A percentile compares a stretch with the other conserved stretches of the same genome.
phyloP scores from a whole-genome alignment of 2,329 filamentous ascomycete species.

The Talaromyces sp. region DNA sequence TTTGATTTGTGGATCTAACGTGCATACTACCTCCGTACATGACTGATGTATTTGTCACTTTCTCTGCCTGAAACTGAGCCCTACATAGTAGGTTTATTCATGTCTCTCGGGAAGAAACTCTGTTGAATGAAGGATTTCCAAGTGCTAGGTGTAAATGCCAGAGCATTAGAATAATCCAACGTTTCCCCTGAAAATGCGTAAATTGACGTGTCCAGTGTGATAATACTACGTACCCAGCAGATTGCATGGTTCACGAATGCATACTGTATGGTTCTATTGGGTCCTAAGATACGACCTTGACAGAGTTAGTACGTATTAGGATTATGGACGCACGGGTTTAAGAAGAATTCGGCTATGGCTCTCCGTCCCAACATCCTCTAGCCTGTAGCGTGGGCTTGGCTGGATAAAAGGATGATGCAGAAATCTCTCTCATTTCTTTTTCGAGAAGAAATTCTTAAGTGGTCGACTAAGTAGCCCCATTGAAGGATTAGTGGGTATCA shows the following conservation, averaged over 20 bases:
- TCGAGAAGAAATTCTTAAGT: neutral
- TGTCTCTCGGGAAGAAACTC: neutral
- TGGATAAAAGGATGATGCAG: neutral
- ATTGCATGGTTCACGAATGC: neutral
- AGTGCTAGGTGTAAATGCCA: neutral
- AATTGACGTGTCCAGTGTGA: neutral
- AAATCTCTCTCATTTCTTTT: neutral
- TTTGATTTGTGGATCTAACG: neutral
- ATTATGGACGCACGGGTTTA: neutral
- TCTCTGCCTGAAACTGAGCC: neutral
- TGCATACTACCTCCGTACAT: neutral
- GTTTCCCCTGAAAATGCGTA: neutral
- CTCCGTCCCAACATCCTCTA: neutral
- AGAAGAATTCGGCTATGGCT: neutral
- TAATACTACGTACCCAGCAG: neutral
- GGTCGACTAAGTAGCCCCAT: neutral
- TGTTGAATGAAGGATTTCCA: neutral
- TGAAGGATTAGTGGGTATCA: neutral
- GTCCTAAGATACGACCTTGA: too few species aligned
- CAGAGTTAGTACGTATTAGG: neutral
- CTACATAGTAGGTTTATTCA: neutral
- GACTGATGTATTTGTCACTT: neutral
- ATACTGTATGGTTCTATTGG: neutral
- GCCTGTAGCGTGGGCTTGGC: neutral
- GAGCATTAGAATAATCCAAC: neutral